A percentile compares a stretch with the other conserved stretches of the same genome.
Evolutionary conservation across 305 asterid species (phyloP).

Genomic region (Solanum hybrid): DNA sequence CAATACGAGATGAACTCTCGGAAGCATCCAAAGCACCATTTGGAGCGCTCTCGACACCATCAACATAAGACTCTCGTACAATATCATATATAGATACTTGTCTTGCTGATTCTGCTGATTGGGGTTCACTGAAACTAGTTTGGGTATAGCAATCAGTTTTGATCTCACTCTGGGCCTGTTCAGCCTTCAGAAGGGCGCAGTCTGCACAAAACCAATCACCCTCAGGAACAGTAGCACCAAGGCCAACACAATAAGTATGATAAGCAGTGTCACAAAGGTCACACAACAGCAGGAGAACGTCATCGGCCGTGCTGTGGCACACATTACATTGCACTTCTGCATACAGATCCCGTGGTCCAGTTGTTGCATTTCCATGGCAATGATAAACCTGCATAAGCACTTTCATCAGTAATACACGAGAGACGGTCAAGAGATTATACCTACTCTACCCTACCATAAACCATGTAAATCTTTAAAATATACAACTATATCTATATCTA

Average conservation of each 20-base stretch:
- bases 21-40: conserved; percentile 11
- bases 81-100: conserved; percentile 29
- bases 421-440: background rate
- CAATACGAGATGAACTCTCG: conserved; percentile 9
- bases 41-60: conserved; percentile 18
- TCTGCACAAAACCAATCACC: conserved; percentile 82
- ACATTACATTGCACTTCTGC: conserved; percentile 39
- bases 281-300: conserved; percentile 51
- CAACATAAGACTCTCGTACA: conserved; percentile 27
- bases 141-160: conserved; percentile 18
- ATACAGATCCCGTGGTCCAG: conserved; percentile 41
- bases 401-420: conserved; percentile 4
- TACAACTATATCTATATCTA: background rate
- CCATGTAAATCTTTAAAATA: background rate
- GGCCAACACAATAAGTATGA: conserved; percentile 69
- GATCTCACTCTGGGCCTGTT: conserved; percentile 30
- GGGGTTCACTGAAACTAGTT: background rate
- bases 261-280: conserved; percentile 67
- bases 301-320: conserved; percentile 39
- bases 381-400: conserved; percentile 33
- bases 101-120: conserved; percentile 3
- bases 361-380: conserved; percentile 39
- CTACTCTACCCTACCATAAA: background rate
- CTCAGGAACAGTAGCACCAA: conserved; percentile 58
- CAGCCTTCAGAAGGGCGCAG: conserved; percentile 51